Conservation (phyloP, 1,284 basidiomycete species). For the Dichomitus squalens region DNA sequence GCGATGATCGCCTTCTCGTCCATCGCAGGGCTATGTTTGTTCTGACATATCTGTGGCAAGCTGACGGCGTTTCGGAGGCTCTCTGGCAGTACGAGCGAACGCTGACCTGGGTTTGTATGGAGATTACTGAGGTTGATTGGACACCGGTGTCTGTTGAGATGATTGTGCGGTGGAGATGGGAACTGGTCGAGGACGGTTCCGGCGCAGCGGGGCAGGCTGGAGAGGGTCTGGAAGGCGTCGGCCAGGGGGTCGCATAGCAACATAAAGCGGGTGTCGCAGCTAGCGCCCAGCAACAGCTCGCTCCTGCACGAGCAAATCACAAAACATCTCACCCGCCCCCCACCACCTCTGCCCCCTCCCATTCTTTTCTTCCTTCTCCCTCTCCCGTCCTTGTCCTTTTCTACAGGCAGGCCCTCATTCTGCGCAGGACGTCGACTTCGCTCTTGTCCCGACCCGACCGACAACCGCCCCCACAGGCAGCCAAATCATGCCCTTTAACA, state of each 20-base stretch:
- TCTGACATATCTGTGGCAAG: background rate
- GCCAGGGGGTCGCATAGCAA: constrained; percentile 3
- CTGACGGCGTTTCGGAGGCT: background rate
- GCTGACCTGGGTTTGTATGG: background rate
- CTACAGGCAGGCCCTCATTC: constrained; percentile 53
- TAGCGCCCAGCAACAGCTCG: constrained; percentile 3
- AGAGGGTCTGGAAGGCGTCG: background rate
- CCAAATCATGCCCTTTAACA: constrained; percentile 23
- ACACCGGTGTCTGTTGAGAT: background rate
- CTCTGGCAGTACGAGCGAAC: background rate
- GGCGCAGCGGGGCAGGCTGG: background rate
- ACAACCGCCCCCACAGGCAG: constrained; percentile 6
- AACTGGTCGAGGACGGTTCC: background rate
- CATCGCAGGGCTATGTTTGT: background rate
- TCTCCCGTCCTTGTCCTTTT: constrained; percentile 34
- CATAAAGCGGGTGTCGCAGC: constrained; percentile 1
- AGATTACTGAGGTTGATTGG: too few species aligned
- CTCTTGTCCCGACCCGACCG: constrained; percentile 22
- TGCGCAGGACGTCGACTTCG: constrained; percentile 38
- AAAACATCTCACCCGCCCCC: constrained; percentile 16
- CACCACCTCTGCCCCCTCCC: constrained; percentile 19
- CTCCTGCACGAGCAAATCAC: constrained; percentile 12
- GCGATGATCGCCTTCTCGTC: constrained; percentile 12
- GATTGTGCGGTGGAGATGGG: background rate
- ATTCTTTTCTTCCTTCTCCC: constrained; percentile 24